Evolutionary conservation across 1,284 basidiomycete genomes (phyloP).

Genomic region (Leccinum pachyderme): DNA sequence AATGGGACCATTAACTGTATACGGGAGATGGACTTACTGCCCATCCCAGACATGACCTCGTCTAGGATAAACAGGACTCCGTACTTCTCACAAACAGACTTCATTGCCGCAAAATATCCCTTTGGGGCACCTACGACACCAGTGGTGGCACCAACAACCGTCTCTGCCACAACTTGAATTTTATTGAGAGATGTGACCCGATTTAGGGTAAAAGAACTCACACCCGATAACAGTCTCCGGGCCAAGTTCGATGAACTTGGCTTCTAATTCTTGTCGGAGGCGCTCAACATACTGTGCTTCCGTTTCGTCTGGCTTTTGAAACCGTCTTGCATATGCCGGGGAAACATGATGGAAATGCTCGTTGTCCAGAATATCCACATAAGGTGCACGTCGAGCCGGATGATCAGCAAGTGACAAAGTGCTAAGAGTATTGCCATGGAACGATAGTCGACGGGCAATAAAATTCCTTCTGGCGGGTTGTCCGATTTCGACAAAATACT

Average conservation of each 20-base stretch:
- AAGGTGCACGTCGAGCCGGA: slow-evolving; percentile 63
- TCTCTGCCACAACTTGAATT: slow-evolving; percentile 73
- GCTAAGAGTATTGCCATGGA: slow-evolving; percentile 80
- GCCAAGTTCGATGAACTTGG: slow-evolving; percentile 79
- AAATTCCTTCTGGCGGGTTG: slow-evolving; percentile 72
- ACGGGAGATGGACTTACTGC: slow-evolving; percentile 48
- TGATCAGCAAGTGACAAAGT: slow-evolving; percentile 69
- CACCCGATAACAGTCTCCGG: slow-evolving; percentile 79
- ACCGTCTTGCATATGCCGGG: slow-evolving; percentile 81
- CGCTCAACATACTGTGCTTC: slow-evolving; percentile 77
- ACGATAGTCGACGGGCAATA: slow-evolving; percentile 77
- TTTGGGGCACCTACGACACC: slow-evolving; percentile 74
- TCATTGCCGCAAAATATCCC: slow-evolving; percentile 82
- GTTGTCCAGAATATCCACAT: slow-evolving; percentile 60
- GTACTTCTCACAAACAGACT: slow-evolving; percentile 83
- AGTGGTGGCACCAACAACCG: slow-evolving; percentile 80
- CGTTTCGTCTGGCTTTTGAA: slow-evolving; percentile 64
- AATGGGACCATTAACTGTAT: neutral
- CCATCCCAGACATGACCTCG: slow-evolving; percentile 87
- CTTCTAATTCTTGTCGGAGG: slow-evolving; percentile 75
- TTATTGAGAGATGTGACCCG: slow-evolving; percentile 7
- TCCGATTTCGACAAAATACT: slow-evolving; percentile 71
- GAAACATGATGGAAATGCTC: slow-evolving; percentile 77
- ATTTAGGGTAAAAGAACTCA: slow-evolving; percentile 34
- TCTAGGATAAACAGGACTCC: slow-evolving; percentile 86